Evolutionary conservation across 345 rosid species (phyloP).

Genomic region (Pistacia integerrima): DNA sequence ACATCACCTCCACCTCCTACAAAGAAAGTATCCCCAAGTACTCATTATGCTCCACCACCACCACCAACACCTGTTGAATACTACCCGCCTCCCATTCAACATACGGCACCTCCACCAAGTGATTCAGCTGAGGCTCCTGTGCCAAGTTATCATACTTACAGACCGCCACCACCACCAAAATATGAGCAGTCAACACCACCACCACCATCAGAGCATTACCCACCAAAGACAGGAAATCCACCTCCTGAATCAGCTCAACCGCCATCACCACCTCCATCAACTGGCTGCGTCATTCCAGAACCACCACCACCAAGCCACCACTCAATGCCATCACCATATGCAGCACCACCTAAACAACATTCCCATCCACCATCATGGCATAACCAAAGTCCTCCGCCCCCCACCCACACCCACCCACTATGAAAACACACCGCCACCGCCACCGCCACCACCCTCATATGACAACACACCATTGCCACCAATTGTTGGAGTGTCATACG

Average conservation of each 20-base stretch:
- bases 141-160: constrained; percentile 16
- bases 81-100: constrained; percentile 27
- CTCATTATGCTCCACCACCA: constrained; percentile 30
- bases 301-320: constrained; percentile 32
- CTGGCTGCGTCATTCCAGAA: constrained; percentile 28
- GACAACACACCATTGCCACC: constrained; percentile 49
- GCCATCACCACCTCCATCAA: constrained; percentile 21
- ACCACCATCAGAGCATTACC: constrained; percentile 28
- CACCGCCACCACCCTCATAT: too few relatives aligned
- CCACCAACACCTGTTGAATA: constrained; percentile 18
- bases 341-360: constrained; percentile 5
- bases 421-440: constrained; percentile 10
- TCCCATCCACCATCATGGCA: constrained; percentile 33
- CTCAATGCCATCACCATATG: constrained; percentile 37
- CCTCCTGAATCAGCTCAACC: constrained; percentile 26
- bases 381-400: constrained; percentile 28
- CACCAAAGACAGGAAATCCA: constrained; percentile 29
- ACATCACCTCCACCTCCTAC: constrained; percentile 49
- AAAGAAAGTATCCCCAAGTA: constrained; percentile 39
- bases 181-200: constrained; percentile 19
- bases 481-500: constrained; percentile 51
- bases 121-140: constrained; percentile 21
- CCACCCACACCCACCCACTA: constrained; percentile 26
- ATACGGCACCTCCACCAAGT: constrained; percentile 37
- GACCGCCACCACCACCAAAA: constrained; percentile 44